phyloP scores from a whole-genome alignment of 306 rosid species.

The cucumber (Cucumis sativus) region DNA sequence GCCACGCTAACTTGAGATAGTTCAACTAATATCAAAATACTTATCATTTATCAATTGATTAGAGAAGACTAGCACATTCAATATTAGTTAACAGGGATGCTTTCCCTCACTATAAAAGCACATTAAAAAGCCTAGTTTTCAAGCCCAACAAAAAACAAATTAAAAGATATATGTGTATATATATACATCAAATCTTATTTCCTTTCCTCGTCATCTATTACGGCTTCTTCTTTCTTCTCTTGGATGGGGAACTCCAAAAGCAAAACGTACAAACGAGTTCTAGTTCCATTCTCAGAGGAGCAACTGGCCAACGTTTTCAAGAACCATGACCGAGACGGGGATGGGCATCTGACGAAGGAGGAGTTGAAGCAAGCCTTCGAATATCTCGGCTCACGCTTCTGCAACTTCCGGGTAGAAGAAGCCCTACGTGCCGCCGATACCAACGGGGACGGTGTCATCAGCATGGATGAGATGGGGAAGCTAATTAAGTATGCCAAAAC shows the following conservation, averaged over 20 bases:
- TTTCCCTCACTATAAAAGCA: too few species aligned
- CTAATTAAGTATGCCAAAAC: background rate
- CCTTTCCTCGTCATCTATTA: too few species aligned
- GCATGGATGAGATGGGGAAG: background rate
- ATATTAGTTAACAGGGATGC: too few species aligned
- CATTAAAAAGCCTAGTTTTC: too few species aligned
- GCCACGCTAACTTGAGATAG: too few species aligned
- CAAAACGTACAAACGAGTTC: background rate
- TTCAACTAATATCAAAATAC: too few species aligned
- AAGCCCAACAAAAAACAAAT: too few species aligned
- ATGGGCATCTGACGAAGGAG: constrained; percentile 9
- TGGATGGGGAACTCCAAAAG: background rate
- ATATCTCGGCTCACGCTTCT: background rate
- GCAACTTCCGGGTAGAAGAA: background rate
- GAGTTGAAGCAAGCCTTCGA: constrained; percentile 18
- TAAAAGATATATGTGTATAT: too few species aligned
- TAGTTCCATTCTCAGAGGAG: constrained; percentile 2
- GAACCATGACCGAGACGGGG: constrained; percentile 6
- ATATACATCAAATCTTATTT: too few species aligned
- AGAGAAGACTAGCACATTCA: too few species aligned
- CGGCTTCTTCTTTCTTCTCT: background rate
- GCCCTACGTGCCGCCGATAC: background rate
- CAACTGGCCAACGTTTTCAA: constrained; percentile 6
- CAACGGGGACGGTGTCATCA: background rate
- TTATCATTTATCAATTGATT: too few species aligned